These are phyloP conservation scores for Kazachstania psychrophila DNA, from an alignment of 805 yeast species.

Conservation along the genomic window DNA sequence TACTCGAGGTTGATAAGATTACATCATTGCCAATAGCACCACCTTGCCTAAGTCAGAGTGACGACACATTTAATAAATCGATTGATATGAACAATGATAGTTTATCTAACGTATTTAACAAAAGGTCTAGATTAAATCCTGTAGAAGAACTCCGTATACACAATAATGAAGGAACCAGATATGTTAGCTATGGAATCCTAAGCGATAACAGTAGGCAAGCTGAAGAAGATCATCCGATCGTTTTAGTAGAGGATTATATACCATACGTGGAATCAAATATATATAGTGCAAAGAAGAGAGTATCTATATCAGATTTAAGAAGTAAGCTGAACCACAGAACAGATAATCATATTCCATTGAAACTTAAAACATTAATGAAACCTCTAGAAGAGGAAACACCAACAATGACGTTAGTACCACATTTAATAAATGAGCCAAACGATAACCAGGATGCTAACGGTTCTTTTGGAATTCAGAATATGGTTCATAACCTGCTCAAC, in stretches of 20 bases:
- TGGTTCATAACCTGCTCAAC: constrained; percentile 15
- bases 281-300: constrained; percentile 11
- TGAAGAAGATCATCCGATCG: constrained; percentile 17
- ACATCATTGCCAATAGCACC: constrained; percentile 27
- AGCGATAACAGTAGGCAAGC: not conserved
- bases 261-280: constrained; percentile 8
- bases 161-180: constrained; percentile 8
- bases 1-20: constrained; percentile 22
- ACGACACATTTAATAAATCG: not conserved
- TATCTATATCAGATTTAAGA: constrained; percentile 24
- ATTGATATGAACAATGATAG: not conserved
- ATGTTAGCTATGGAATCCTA: constrained; percentile 11
- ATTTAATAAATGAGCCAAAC: constrained; percentile 7
- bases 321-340: constrained; percentile 16
- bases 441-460: constrained; percentile 1
- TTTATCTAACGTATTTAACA: not conserved
- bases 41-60: constrained; percentile 8
- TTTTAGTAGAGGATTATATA: constrained; percentile 27
- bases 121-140: constrained; percentile 8
- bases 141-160: constrained; percentile 15
- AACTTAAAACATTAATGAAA: constrained; percentile 7
- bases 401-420: constrained; percentile 9
- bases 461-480: constrained; percentile 5
- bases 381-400: not conserved
- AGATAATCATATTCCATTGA: constrained; percentile 20